A percentile compares a stretch with the other conserved stretches of the same genome.
Conservation (phyloP, 371 early-diverging fungal species). For the Actinomucor elegans region DNA sequence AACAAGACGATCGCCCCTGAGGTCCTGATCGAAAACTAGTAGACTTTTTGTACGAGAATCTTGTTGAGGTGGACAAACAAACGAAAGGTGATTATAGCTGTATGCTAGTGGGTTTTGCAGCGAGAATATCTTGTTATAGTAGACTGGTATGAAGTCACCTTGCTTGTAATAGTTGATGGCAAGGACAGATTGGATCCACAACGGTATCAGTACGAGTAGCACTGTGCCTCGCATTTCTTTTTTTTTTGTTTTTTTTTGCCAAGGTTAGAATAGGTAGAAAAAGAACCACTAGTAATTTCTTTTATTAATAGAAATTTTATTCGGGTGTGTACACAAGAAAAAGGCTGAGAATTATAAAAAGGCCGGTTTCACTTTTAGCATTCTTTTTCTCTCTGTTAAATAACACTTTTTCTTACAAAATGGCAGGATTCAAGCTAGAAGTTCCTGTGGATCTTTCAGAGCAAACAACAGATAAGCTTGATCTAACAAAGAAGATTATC, state of each 20-base stretch:
- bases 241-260: too few relatives aligned
- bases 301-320: not conserved
- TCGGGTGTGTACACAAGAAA: not conserved
- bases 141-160: conserved; percentile 36
- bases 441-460: conserved; percentile 24
- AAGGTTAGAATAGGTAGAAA: too few relatives aligned
- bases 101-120: conserved; percentile 36
- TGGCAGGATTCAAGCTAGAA: conserved; percentile 22
- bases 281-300: not conserved
- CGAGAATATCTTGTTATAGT: conserved; percentile 46
- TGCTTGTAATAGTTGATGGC: conserved; percentile 24
- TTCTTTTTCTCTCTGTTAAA: conserved; percentile 7
- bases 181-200: too few relatives aligned
- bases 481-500: conserved; percentile 16
- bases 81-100: conserved; percentile 28
- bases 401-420: conserved; percentile 2
- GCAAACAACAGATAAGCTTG: conserved; percentile 17
- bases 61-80: conserved; percentile 35
- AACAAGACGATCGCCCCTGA: conserved; percentile 39
- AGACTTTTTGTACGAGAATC: conserved; percentile 20
- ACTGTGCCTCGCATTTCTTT: too few relatives aligned
- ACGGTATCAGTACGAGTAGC: too few relatives aligned
- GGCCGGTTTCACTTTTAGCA: not conserved
- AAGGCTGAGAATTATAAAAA: conserved; percentile 12
- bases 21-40: conserved; percentile 37